phyloP scores from a whole-genome alignment of 2,329 filamentous ascomycete genomes.

The Monosporascus sp. region DNA sequence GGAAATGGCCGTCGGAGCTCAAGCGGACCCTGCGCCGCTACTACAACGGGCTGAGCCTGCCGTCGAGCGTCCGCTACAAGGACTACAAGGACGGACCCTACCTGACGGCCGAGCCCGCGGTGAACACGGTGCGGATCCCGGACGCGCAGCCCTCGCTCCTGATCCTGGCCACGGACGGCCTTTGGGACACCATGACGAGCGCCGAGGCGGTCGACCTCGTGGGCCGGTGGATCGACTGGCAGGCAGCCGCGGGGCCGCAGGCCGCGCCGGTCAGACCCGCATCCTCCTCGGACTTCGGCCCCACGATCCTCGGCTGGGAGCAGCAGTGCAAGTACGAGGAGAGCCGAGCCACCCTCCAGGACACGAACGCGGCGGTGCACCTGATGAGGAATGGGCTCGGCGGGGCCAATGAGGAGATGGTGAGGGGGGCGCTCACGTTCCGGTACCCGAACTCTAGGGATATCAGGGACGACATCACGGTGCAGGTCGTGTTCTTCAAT shows the following conservation, averaged over 20 bases:
- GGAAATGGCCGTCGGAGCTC: slow-evolving; percentile 58
- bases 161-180: slow-evolving; percentile 62
- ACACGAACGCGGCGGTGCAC: slow-evolving; percentile 78
- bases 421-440: slow-evolving; percentile 68
- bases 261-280: not conserved
- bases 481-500: slow-evolving; percentile 78
- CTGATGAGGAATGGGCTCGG: slow-evolving; percentile 77
- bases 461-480: slow-evolving; percentile 71
- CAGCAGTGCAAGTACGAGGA: slow-evolving; percentile 31
- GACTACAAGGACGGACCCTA: slow-evolving; percentile 56
- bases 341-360: slow-evolving; percentile 68
- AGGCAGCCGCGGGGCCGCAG: slow-evolving; percentile 16
- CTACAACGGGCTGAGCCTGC: slow-evolving; percentile 39
- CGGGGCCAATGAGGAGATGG: slow-evolving; percentile 67
- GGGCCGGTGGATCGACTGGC: slow-evolving; percentile 44
- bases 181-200: slow-evolving; percentile 59
- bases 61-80: slow-evolving; percentile 37
- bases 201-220: slow-evolving; percentile 55
- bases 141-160: slow-evolving; percentile 49
- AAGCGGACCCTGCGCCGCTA: slow-evolving; percentile 38
- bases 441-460: slow-evolving; percentile 63
- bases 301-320: slow-evolving; percentile 19
- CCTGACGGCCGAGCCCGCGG: slow-evolving; percentile 60
- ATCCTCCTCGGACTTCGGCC: slow-evolving; percentile 12
- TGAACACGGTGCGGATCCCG: slow-evolving; percentile 52